phyloP scores from a whole-genome alignment of 169 alveolate species.

The Cyclospora cayetanensis region DNA sequence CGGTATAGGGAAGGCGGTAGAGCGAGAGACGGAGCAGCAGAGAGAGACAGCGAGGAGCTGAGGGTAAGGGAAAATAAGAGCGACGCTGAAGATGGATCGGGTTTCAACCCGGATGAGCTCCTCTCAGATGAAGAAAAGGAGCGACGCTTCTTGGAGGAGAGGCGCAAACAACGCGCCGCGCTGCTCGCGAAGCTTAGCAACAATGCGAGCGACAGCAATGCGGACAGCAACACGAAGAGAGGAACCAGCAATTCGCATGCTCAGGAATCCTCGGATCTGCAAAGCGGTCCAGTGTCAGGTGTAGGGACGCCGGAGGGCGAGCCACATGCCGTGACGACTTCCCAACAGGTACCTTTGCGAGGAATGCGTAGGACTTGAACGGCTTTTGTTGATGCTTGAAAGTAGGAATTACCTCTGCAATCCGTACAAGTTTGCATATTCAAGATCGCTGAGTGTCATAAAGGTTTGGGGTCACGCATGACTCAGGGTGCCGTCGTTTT shows the following conservation, averaged over 20 bases:
- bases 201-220: not conserved
- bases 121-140: conserved; percentile 69
- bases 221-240: conserved; percentile 27
- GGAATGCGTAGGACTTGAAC: no score
- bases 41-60: not conserved
- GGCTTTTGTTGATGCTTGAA: no score
- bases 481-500: no score
- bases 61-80: not conserved
- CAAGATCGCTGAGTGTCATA: no score
- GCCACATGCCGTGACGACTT: no score
- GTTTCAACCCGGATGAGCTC: not conserved
- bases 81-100: not conserved
- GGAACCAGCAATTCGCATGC: not conserved
- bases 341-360: no score
- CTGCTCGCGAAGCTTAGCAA: conserved; percentile 46
- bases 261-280: no score
- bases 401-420: no score
- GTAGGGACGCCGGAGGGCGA: no score
- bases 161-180: conserved; percentile 58
- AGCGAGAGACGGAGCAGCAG: not conserved
- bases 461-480: no score
- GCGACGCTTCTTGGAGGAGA: conserved; percentile 56
- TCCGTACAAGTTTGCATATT: no score
- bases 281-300: no score
- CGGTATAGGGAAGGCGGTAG: not conserved